A percentile compares a stretch with the other conserved stretches of the same genome.
Conservation (phyloP, 768 basidiomycete genomes). For the Phylloporus sp. region DNA sequence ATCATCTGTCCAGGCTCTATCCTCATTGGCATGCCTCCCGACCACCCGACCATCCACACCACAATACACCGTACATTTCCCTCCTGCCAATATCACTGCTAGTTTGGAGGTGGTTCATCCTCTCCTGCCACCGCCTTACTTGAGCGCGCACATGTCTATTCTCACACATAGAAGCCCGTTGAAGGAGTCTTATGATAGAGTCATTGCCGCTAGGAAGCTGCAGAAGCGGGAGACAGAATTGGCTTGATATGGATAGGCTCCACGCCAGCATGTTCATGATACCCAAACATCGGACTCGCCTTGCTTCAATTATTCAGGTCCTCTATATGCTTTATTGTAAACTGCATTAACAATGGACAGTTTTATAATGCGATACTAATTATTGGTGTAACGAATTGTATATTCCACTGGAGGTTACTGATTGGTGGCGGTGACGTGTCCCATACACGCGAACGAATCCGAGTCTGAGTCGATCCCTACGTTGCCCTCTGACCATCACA, state of each 20-base stretch:
- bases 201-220: conserved; percentile 51
- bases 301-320: conserved; percentile 22
- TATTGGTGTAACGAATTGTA: not conserved
- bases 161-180: conserved; percentile 62
- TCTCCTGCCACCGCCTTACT: conserved; percentile 67
- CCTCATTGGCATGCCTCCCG: conserved; percentile 54
- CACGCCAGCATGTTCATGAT: conserved; percentile 11
- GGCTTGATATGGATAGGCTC: not conserved
- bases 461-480: not conserved
- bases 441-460: not conserved
- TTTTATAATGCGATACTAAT: conserved; percentile 8
- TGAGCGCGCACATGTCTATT: conserved; percentile 67
- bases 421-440: conserved; percentile 25
- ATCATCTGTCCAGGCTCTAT: conserved; percentile 48
- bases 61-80: conserved; percentile 59
- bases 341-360: conserved; percentile 16
- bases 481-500: not conserved
- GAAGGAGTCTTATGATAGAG: conserved; percentile 66
- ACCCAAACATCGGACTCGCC: conserved; percentile 17
- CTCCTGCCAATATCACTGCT: conserved; percentile 51
- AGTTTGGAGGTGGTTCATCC: conserved; percentile 64
- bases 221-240: conserved; percentile 20
- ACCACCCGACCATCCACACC: conserved; percentile 33
- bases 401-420: not conserved
- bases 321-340: conserved; percentile 28